phyloP scores from a whole-genome alignment of 108 stramenopile species.

The Skeletonema menzelii region DNA sequence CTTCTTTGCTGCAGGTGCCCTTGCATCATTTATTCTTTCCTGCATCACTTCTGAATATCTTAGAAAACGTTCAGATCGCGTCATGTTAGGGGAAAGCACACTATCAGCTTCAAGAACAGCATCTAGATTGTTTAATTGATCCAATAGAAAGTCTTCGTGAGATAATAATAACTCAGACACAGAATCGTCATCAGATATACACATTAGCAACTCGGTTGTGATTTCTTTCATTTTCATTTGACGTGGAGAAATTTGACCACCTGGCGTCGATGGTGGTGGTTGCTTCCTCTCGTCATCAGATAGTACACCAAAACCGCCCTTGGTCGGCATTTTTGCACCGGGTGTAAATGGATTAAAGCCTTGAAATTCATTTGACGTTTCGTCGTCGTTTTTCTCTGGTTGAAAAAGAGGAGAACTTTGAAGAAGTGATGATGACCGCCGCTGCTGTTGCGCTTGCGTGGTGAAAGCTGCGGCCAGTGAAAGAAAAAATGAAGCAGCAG shows the following conservation, averaged over 20 bases:
- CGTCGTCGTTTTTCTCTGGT: background rate
- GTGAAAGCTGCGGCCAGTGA: background rate
- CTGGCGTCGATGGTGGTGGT: conserved; percentile 15
- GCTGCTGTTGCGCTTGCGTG: background rate
- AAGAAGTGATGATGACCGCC: background rate
- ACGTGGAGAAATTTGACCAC: conserved; percentile 42
- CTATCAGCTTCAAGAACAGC: conserved; percentile 37
- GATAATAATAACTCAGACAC: conserved; percentile 16
- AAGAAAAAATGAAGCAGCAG: background rate
- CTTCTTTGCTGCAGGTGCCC: conserved; percentile 28
- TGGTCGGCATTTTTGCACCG: conserved; percentile 31
- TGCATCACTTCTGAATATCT: conserved; percentile 35
- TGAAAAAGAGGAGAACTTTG: background rate
- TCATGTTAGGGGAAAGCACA: conserved; percentile 30
- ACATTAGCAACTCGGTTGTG: conserved; percentile 26
- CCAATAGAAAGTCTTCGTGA: conserved; percentile 41
- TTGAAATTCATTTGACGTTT: conserved; percentile 13
- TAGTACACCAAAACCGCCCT: conserved; percentile 21
- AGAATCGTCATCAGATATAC: conserved; percentile 22
- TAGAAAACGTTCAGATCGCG: conserved; percentile 28
- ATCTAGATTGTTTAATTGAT: conserved; percentile 41
- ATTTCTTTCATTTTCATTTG: conserved; percentile 47
- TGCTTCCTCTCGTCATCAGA: conserved; percentile 5
- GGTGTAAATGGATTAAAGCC: conserved; percentile 46
- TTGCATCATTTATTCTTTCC: conserved; percentile 27